Evolutionary conservation across 768 basidiomycete species (phyloP).

Genomic region (Amanita jacksonii): DNA sequence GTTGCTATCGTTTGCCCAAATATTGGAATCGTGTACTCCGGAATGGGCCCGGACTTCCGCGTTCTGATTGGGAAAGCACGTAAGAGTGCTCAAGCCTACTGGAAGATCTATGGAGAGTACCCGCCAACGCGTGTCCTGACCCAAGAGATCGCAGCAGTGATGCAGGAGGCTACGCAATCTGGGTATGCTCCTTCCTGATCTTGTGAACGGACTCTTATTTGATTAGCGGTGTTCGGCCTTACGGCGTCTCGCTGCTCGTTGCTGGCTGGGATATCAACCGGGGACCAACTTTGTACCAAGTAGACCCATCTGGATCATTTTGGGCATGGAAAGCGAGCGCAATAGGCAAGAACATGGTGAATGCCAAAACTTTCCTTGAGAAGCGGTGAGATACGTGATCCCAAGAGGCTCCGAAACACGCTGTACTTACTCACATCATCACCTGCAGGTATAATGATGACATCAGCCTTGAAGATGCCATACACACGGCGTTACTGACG

Average conservation of each 20-base stretch:
- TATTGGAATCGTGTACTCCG: conserved; percentile 98
- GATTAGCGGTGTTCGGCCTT: conserved; percentile 92
- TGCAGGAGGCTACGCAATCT: conserved; percentile 98
- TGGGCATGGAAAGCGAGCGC: conserved; percentile 99
- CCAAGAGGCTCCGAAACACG: conserved; percentile 13
- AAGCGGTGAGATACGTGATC: conserved; percentile 63
- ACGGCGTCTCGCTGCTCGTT: conserved; percentile 92
- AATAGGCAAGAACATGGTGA: conserved; percentile 99
- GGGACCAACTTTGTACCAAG: conserved; percentile 97
- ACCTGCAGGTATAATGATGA: conserved; percentile 89
- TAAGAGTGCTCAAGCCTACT: conserved; percentile 97
- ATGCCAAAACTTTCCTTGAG: conserved; percentile 98
- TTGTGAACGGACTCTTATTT: conserved; percentile 17
- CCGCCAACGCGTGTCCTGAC: conserved; percentile 94
- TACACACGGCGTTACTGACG: conserved; percentile 95
- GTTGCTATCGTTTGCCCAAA: conserved; percentile 96
- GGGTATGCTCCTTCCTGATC: conserved; percentile 50
- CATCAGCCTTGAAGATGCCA: conserved; percentile 96
- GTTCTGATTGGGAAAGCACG: conserved; percentile 89
- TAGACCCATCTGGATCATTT: conserved; percentile 97
- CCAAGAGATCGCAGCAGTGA: conserved; percentile 94
- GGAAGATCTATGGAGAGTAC: conserved; percentile 99
- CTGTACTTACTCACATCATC: conserved; percentile 15
- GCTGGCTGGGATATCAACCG: conserved; percentile 93
- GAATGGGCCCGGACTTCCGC: conserved; percentile 99